Evolutionary conservation across 2,329 filamentous ascomycete species (phyloP), one percentile per base, ranked within the genome.

Genomic region (Rhinocladiella mackenziei): DNA sequence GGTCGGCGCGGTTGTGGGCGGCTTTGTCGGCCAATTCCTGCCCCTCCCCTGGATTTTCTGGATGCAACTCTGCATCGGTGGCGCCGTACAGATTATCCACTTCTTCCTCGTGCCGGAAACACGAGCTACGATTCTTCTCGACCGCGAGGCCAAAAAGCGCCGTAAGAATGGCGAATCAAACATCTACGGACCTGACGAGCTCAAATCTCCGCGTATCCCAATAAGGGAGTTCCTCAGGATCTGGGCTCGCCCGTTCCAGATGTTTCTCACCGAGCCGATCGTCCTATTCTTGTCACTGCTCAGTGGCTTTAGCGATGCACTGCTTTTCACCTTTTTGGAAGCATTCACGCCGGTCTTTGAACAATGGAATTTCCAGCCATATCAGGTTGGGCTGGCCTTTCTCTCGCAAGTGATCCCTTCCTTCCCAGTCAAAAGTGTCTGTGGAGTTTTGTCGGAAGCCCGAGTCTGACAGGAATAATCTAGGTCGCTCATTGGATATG

Each of bases 261-360:
- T 83, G 74, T 80, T 83, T 58, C 52, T 79, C 19, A 79, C 72
- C 1, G 81, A 84, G 58, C 80, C 80, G 0, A 84, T 84, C 48
- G 80, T 83, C 6, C 65, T 76, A 31, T 74, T 66, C 32, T 65
- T 83, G 2, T 83, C 79, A 7, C 65, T 82, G 3, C 68, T 83
- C 19, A 77, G 72, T 39, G 80, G 80, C 19, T 82, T 83, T 67
- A 76, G 72, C 45, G 80, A 83, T 50, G 77, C 78, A 0, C 67
- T 83, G 31, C 81, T 83, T 57, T 83, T 83, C 65, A 81, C 78
- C 65, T 81, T 81, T 60, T 72, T 83, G 28, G 76, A 83, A 57
- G 78, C 75, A 0, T 81, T 81, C 48, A 62, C 66, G 2, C 68
- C 77, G 0, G 79, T 84, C 3, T 80, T 80, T 51, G 60, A 69